Evolutionary conservation across 1,284 basidiomycete genomes (phyloP), one percentile per base, ranked within the genome.

Genomic region (Malassezia brasiliensis): DNA sequence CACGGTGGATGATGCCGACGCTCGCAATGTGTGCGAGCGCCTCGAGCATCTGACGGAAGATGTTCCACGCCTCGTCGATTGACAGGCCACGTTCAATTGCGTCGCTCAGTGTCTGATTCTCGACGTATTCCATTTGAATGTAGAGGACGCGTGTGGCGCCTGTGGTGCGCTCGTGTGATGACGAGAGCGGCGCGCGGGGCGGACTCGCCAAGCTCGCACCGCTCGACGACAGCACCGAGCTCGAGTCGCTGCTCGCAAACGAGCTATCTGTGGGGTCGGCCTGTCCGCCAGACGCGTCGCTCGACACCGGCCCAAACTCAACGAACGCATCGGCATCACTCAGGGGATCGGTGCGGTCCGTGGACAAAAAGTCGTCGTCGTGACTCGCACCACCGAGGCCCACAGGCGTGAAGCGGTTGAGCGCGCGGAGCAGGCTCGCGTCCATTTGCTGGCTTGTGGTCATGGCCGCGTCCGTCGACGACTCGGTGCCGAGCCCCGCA

Each of bases 1-100:
- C 91, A 45, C 91, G 81, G 77, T 96, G 90, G 28, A 96, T 85
- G 64, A 96, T 91, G 25, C 87, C 87, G 45, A 88, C 79, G 28
- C 83, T 64, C 84, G 14, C 86, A 82, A 96, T 90, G 66, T 96
- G 88, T 0, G 87, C 85, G 3, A 96, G 79, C 0, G 88, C 38
- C 83, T 81, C 76, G 84, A 87, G n/a, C 89, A 88, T 71, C 85
- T 90, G 78, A 85, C 88, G 83, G 68, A 96, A 88, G 17, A 96
- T 77, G 28, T 86, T 78, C 91, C 91, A 96, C 0, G 84, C 83
- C 61, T 93, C 88, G 42, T 88, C 72, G 22, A 67, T 50, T 10
- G 60, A 59, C 9, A 75, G 40, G 2, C 72, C 72, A 19, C 61
- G 60, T 17, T 75, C 74, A 53, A 76, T 68, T 1, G 67, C 66